Evolutionary conservation across 1,139 yeast species (phyloP), one percentile per base, ranked within the genome.

Genomic region (Suhomyces kunorum): DNA sequence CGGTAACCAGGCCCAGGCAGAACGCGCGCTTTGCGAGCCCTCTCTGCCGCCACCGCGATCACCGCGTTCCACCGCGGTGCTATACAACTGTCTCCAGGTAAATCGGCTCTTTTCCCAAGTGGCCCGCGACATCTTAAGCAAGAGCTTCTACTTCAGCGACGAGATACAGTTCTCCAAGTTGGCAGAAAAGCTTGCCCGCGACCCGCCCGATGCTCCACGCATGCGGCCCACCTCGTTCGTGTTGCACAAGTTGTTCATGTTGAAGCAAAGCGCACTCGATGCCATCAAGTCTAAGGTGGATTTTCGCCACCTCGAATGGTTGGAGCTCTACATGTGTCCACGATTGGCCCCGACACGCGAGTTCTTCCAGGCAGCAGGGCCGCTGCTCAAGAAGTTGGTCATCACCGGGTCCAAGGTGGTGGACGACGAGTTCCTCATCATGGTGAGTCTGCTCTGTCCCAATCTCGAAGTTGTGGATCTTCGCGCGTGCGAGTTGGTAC

Each of bases 311-410:
- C 59, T 89, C 35, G 68, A 71, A 45, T 78, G 85, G 82, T 67
- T 90, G 29, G 96, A 89, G 59, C 71, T 89, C 49, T 88, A 85
- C 62, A 84, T 90, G 59, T 89, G 96, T 57, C 94, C 96, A 3
- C 71, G 72, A 39, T 59, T 87, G 25, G 54, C 74, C 3, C 96
- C 96, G 1, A 23, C 72, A 78, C 0, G 50, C 63, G 45, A 74
- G 66, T 56, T 74, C 71, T 53, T 68, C 68, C 26, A 55, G 58
- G 19, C 48, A 29, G 61, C 63, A 5, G 44, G 45, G 6, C 40
- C 32, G 20, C 59, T 61, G n/a, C 62, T 89, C 42, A 73, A 75
- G 46, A 78, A 76, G 44, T 61, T 90, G 28, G 72, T 81, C 2
- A 65, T 90, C 9, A 94, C 97, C 1, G 97, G 97, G 1, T 81